Percentiles rank a stretch among this genome's conserved stretches.
phyloP scores from a whole-genome alignment of 1,284 basidiomycete species.

The Cronartium quercuum region DNA sequence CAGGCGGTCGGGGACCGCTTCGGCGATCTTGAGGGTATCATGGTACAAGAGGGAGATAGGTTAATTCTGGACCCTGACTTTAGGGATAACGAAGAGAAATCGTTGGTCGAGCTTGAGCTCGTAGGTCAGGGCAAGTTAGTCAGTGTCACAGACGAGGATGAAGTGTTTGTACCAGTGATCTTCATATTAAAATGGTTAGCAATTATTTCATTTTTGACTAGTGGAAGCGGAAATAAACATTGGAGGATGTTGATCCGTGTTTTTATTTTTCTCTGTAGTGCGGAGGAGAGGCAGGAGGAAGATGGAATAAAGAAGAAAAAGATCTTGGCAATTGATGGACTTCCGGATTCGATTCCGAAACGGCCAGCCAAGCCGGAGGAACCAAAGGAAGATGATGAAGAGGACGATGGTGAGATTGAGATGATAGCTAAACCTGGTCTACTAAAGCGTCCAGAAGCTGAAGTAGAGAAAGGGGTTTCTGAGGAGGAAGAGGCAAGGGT shows the following conservation, averaged over 20 bases:
- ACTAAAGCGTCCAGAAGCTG: background rate
- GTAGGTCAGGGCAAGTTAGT: constrained; percentile 67
- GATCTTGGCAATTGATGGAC: background rate
- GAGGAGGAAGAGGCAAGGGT: background rate
- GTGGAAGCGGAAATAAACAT: too few species aligned
- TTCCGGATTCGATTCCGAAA: background rate
- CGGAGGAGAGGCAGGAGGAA: background rate
- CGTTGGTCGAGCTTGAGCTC: constrained; percentile 65
- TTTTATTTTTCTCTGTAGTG: background rate
- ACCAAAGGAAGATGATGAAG: background rate
- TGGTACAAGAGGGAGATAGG: constrained; percentile 75
- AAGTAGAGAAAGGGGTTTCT: background rate
- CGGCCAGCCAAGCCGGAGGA: background rate
- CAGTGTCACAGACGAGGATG: constrained; percentile 79
- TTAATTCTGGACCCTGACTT: constrained; percentile 80
- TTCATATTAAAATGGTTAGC: constrained; percentile 54
- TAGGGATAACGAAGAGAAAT: constrained; percentile 71
- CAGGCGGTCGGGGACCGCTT: constrained; percentile 46
- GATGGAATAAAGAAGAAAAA: background rate
- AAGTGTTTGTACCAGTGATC: constrained; percentile 64
- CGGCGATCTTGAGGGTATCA: constrained; percentile 55
- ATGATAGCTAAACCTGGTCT: background rate
- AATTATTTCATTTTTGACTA: background rate
- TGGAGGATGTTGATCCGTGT: background rate
- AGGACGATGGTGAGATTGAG: background rate